Evolutionary conservation across 2,329 filamentous ascomycete species (phyloP), one percentile per base, ranked within the genome.

Genomic region (Tolypocladium pustulatum): DNA sequence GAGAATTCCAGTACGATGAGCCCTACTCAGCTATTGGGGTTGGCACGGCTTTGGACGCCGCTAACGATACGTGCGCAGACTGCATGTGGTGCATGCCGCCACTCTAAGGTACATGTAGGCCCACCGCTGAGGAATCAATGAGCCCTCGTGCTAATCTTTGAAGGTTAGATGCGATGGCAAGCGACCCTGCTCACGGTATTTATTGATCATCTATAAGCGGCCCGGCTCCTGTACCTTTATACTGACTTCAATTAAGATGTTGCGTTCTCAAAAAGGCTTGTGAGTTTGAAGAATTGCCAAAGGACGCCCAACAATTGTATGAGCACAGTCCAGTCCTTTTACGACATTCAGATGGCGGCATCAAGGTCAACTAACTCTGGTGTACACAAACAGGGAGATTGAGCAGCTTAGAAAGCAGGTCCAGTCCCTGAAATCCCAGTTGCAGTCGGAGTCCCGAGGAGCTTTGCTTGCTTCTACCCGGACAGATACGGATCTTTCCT

Each of bases 21-120:
- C 27, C 25, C 15, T 15, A 6, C 17, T 2, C 38, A 5, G 38
- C 38, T 5, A 8, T 17, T 27, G 43, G 5, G 13, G 7, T 17
- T 20, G 17, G 8, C 15, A 17, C 6, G 46, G 5, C 25, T 20
- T 30, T 27, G 6, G 13, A 20, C 37, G 17, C 22, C 25, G 37
- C 49, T 37, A 20, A 55, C 27, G 10, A 40, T 22, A 0, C n/a
- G 12, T 13, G 15, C 20, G 25, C 27, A 69, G 67, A 67, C 65
- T 56, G 65, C 67, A 15, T 69, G 67, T 38, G 61, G 58, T 32
- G 60, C 65, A 10, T 69, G 67, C 53, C 65, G 67, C 4, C 61
- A 60, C n/a, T 65, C 66, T 52, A 69, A 69, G 60, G 67, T n/a
- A n/a, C n/a, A n/a, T n/a, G n/a, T 66, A 57, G 27, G 7, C 1